Conservation (phyloP, 192 early-diverging fungal genomes). For the Rhizophlyctis rosea region DNA sequence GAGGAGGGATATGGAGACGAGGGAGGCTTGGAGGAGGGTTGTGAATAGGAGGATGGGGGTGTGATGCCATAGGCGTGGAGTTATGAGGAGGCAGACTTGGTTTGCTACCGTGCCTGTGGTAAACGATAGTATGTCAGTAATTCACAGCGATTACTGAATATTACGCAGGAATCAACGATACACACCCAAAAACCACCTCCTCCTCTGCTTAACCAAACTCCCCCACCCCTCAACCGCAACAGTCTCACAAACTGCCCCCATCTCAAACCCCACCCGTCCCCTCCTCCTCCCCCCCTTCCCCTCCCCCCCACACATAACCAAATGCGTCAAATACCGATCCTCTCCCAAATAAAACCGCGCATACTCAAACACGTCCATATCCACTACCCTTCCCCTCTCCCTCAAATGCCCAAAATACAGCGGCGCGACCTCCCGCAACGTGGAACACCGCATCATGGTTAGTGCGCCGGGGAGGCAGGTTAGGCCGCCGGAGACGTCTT, state of each 20-base stretch:
- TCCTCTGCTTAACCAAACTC: slow-evolving; percentile 39
- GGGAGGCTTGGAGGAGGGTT: slow-evolving; percentile 18
- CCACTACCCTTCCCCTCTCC: neutral
- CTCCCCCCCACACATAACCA: slow-evolving; percentile 36
- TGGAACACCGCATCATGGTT: slow-evolving; percentile 31
- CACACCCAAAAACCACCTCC: slow-evolving; percentile 46
- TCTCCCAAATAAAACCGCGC: slow-evolving; percentile 43
- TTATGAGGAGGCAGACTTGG: slow-evolving; percentile 38
- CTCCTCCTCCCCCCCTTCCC: slow-evolving; percentile 16
- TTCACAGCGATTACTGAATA: neutral
- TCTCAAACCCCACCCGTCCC: slow-evolving; percentile 34
- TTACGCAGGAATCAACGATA: neutral
- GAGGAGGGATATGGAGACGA: slow-evolving; percentile 24
- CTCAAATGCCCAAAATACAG: slow-evolving; percentile 9
- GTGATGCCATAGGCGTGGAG: slow-evolving; percentile 31
- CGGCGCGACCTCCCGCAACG: slow-evolving; percentile 5
- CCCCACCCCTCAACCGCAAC: slow-evolving; percentile 35
- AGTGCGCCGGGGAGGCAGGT: slow-evolving; percentile 44
- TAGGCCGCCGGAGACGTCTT: slow-evolving; percentile 34
- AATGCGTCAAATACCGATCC: slow-evolving; percentile 49
- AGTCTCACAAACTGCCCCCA: slow-evolving; percentile 43
- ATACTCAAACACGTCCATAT: slow-evolving; percentile 32
- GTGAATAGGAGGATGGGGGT: slow-evolving; percentile 23
- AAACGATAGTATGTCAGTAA: neutral
- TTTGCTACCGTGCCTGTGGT: slow-evolving; percentile 32